Percentiles rank a stretch among this genome's conserved stretches.
phyloP scores from a whole-genome alignment of 257 asterid genomes.

The Galeopsis tetrahit region DNA sequence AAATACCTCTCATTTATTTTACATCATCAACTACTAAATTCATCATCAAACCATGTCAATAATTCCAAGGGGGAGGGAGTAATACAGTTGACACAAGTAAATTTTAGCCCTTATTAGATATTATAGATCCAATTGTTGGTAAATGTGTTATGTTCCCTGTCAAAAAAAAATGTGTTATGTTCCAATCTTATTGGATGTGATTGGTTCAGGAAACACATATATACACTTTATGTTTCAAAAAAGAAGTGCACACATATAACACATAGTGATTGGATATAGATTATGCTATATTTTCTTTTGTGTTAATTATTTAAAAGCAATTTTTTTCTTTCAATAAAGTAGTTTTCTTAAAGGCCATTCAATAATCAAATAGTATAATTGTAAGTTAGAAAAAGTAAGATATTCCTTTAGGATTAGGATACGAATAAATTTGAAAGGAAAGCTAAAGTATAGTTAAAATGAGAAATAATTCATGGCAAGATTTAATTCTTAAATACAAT shows the following conservation, averaged over 20 bases:
- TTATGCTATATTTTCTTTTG: background rate
- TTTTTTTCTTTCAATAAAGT: background rate
- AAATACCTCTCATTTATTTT: too few species aligned
- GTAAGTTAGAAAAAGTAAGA: slow-evolving; percentile 1
- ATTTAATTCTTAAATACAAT: too few species aligned
- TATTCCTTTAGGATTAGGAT: background rate
- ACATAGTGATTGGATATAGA: background rate
- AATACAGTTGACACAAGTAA: too few species aligned
- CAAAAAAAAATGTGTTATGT: background rate
- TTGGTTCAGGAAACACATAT: background rate
- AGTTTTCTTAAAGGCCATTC: background rate
- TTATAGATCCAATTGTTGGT: background rate
- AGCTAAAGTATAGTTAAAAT: background rate
- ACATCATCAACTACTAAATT: too few species aligned
- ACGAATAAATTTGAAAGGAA: background rate
- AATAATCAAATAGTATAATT: background rate
- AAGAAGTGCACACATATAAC: background rate
- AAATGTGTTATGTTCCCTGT: background rate
- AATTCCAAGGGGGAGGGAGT: too few species aligned
- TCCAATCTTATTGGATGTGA: slow-evolving; percentile 11
- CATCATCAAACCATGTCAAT: too few species aligned
- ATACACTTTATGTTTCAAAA: background rate
- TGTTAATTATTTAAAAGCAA: background rate
- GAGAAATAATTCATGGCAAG: background rate
- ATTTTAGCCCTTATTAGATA: too few species aligned